Percentiles rank a stretch among this genome's conserved stretches.
Evolutionary conservation across 306 rosid species (phyloP).

Genomic region (Quercus gilva): DNA sequence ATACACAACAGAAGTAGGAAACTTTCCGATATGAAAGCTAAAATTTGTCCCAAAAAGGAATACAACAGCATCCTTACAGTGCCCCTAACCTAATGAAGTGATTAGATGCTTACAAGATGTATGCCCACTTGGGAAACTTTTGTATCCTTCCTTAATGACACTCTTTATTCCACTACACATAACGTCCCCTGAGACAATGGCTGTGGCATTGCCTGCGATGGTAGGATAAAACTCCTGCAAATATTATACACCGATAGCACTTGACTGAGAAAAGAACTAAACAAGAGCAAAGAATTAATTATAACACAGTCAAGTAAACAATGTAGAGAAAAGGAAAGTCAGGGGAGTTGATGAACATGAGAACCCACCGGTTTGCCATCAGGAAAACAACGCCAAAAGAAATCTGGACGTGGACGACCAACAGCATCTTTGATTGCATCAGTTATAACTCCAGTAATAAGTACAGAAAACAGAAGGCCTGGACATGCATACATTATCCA

Average conservation of each 20-base stretch:
- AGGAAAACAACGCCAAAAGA: slow-evolving; percentile 98
- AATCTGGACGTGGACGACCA: slow-evolving; percentile 95
- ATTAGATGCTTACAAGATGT: slow-evolving; percentile 71
- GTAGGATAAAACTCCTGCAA: slow-evolving; percentile 60
- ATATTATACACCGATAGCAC: slow-evolving; percentile 18
- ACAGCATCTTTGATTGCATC: slow-evolving; percentile 92
- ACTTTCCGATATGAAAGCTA: not conserved
- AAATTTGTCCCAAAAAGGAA: slow-evolving; percentile 2
- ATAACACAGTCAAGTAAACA: not conserved
- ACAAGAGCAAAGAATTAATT: slow-evolving; percentile 14
- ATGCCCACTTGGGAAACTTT: slow-evolving; percentile 98
- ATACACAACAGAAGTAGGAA: not conserved
- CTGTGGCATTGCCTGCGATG: too few species aligned
- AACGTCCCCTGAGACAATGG: slow-evolving; percentile 43
- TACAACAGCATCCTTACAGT: not conserved
- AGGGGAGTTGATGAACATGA: slow-evolving; percentile 2
- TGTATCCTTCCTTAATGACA: slow-evolving; percentile 88
- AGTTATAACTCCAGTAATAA: slow-evolving; percentile 76
- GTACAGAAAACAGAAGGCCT: slow-evolving; percentile 87
- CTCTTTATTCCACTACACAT: slow-evolving; percentile 60
- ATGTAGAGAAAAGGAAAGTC: not conserved
- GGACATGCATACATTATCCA: slow-evolving; percentile 26
- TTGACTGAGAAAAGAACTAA: slow-evolving; percentile 20
- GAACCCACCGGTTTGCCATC: slow-evolving; percentile 74
- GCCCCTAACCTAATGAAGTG: slow-evolving; percentile 2